Base-by-base conservation (phyloP, 2,329 filamentous ascomycete genomes). In the Talaromyces sp. region DNA sequence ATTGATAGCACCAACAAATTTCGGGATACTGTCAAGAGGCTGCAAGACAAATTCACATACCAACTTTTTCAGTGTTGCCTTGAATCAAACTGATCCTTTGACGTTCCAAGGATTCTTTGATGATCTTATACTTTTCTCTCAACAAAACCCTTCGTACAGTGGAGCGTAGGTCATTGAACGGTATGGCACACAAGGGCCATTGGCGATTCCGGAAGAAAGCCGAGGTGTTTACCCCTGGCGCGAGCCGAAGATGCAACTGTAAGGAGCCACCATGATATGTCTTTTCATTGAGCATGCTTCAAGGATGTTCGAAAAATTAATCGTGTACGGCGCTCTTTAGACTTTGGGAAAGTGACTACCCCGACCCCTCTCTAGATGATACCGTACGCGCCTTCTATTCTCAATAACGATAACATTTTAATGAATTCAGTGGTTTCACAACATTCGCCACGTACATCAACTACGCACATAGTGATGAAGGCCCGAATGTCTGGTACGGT, bases 391-490 rank as follows among this genome's bases (percentile, higher is more conserved):
- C 47, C 5, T 65, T 61, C 37, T 61, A 45, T 17, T 61, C 57
- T 3, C 63, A 65, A 31, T 49, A 65, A 47, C 63, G 63, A 1
- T 57, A 65, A 35, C 63, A 65, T 43, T 65, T 65, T 31, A 43
- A 65, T 27, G 63, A 65, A 35, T 61, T 65, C 19, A 66, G 64
- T 10, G 64, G 64, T 9, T 57, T 62, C 33, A 19, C 31, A 17
- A 33, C 50, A 5, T 50, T 66, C n/a, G 64, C 59, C 8, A 67
- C 73, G 0, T 75, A 75, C 49, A 66, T 74, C 13, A 74, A 68
- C 56, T 75, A 74, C 64, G 73, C 69, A 2, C 67, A 70, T 35
- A 72, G 74, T 7, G 74, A 76, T 45, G 74, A 76, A 63, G 68
- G 50, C 15, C 41, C 63, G 11, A 69, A 69, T 61, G 67, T 65